Evolutionary conservation across 2,329 filamentous ascomycete genomes (phyloP), one percentile per base, ranked within the genome.

Genomic region (Stenocarpella maydis): DNA sequence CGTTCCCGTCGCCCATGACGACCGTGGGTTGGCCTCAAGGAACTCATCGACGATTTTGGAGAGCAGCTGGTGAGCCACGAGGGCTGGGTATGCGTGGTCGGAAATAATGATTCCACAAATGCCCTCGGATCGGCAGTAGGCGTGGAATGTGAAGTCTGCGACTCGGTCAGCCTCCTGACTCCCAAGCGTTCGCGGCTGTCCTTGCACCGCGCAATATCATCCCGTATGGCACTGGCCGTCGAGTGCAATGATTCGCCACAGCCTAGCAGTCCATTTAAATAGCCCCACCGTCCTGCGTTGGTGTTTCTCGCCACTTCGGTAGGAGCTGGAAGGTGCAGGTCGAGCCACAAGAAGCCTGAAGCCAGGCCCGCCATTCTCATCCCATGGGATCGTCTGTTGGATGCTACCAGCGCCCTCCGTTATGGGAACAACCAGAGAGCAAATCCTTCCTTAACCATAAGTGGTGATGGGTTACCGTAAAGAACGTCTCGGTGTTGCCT

Each of bases 31-130:
- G 77, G 91, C 88, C 73, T 89, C 84, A 47, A 95, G 86, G 81
- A 97, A 98, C 80, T 97, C 94, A 81, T 97, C 93, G 79, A 94
- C 84, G 67, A 96, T 86, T 81, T 97, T 97, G 78, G 90, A 95
- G 86, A 43, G 87, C 85, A 55, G 92, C 61, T 72, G 71, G 50
- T 72, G 71, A 21, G 71, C 71, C 21, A 72, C 71, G 15, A 72
- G 67, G 9, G 69, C 69, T 34, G 71, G 91, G 80, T 95, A 95
- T 75, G 91, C 87, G 76, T 91, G 87, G 77, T 94, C 91, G 72
- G 88, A 90, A 78, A 95, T 94, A 76, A 94, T 91, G 80, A 95
- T 89, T 75, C 90, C 91, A 75, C 90, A 90, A 75, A 94, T 83
- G 74, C 92, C 92, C 80, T 94, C 87, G 74, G 90, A 91, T 73